Percentiles rank a stretch among this genome's conserved stretches.
Evolutionary conservation across 2,329 filamentous ascomycete species (phyloP).

Genomic region (Neurospora crassa): DNA sequence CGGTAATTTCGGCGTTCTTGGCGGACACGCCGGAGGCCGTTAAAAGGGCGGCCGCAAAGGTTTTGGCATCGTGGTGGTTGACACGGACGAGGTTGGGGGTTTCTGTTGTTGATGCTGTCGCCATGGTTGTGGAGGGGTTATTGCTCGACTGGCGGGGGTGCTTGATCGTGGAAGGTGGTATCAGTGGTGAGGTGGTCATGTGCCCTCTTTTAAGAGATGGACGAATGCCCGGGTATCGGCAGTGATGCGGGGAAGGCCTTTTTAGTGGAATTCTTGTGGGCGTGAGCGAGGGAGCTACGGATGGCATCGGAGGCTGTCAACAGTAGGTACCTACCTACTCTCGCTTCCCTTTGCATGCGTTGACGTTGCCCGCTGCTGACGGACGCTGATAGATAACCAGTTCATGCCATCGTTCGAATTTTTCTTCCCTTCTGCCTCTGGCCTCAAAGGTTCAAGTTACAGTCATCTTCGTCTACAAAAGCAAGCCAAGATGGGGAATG

Average conservation of each 20-base stretch:
- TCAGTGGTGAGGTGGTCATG: background rate
- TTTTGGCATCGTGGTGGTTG: slow-evolving; percentile 17
- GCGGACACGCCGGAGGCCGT: slow-evolving; percentile 49
- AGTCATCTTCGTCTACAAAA: background rate
- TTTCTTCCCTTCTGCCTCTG: background rate
- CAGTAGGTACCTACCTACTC: background rate
- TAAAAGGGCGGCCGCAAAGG: slow-evolving; percentile 46
- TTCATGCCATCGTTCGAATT: background rate
- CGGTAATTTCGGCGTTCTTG: slow-evolving; percentile 51
- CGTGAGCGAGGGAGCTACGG: background rate
- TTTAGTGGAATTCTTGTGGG: background rate
- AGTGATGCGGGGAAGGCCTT: background rate
- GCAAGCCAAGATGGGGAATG: background rate
- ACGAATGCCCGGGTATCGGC: background rate
- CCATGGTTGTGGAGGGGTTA: background rate
- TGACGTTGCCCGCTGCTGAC: background rate
- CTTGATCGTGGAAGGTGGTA: background rate
- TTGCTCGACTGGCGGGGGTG: background rate
- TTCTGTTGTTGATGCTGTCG: background rate
- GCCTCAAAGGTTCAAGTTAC: background rate
- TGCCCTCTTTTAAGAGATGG: background rate
- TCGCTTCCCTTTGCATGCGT: background rate
- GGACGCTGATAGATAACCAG: background rate
- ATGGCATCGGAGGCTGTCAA: background rate
- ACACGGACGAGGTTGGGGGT: slow-evolving; percentile 4